These are phyloP conservation scores for Metschnikowia kunwiensis DNA, from an alignment of 805 yeast species.

Conservation along the genomic window DNA sequence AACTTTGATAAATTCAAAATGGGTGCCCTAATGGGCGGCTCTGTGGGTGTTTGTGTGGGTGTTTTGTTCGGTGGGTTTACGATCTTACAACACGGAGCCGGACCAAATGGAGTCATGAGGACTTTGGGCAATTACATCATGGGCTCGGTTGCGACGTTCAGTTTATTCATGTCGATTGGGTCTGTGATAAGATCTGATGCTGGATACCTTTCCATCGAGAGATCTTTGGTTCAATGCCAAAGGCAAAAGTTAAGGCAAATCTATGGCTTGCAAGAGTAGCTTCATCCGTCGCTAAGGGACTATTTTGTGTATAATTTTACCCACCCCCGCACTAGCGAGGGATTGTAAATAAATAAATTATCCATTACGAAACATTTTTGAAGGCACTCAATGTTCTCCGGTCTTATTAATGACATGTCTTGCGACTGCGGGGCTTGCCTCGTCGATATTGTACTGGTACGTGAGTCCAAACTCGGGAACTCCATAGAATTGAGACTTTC, in stretches of 20 bases:
- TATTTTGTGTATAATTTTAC: slow-evolving; percentile 4
- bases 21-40: slow-evolving; percentile 96
- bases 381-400: no score
- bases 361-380: no score
- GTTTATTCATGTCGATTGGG: slow-evolving; percentile 94
- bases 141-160: slow-evolving; percentile 96
- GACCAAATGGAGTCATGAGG: slow-evolving; percentile 95
- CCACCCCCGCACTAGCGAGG: not conserved
- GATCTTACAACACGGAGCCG: slow-evolving; percentile 91
- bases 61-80: slow-evolving; percentile 92
- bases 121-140: slow-evolving; percentile 94
- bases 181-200: slow-evolving; percentile 82
- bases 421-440: slow-evolving; percentile 1
- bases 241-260: slow-evolving; percentile 18
- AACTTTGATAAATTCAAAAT: slow-evolving; percentile 95
- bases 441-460: slow-evolving; percentile 43
- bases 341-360: slow-evolving; percentile 7
- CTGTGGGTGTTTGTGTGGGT: slow-evolving; percentile 93
- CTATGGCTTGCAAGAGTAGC: slow-evolving; percentile 17
- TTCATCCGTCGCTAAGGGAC: not conserved
- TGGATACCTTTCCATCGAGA: slow-evolving; percentile 23
- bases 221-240: slow-evolving; percentile 16
- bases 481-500: slow-evolving; percentile 38
- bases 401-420: slow-evolving; percentile 1
- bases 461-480: slow-evolving; percentile 81